Conservation (phyloP, 1,284 basidiomycete genomes). For the Malassezia restricta region DNA sequence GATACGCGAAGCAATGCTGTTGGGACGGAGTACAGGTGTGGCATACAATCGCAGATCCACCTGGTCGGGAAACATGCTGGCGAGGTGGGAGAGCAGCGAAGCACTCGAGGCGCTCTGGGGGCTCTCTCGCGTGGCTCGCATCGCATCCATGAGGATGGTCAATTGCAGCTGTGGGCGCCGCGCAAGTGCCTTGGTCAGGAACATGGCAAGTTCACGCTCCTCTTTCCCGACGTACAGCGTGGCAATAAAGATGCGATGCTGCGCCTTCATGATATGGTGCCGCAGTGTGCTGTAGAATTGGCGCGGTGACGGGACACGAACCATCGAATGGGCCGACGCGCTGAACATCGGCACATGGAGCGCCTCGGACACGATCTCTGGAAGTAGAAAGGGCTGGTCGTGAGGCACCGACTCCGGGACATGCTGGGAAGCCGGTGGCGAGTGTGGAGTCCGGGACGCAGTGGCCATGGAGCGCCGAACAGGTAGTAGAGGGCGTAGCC, state of each 20-base stretch:
- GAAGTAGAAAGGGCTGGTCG: background rate
- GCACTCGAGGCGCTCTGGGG: slow-evolving; percentile 50
- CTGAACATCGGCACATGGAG: slow-evolving; percentile 11
- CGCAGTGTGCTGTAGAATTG: slow-evolving; percentile 17
- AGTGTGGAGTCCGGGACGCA: too few relatives aligned
- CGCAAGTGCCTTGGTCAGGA: slow-evolving; percentile 19
- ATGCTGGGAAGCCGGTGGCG: too few relatives aligned
- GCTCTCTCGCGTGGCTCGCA: slow-evolving; percentile 74
- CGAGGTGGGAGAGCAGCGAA: slow-evolving; percentile 39
- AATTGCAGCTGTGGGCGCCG: slow-evolving; percentile 58
- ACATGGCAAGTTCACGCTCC: slow-evolving; percentile 25
- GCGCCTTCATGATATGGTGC: slow-evolving; percentile 16
- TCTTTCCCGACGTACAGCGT: slow-evolving; percentile 39
- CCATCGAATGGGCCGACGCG: background rate
- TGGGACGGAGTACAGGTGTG: slow-evolving; percentile 60
- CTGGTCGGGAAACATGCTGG: slow-evolving; percentile 55
- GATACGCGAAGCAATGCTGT: slow-evolving; percentile 52
- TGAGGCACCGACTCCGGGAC: too few relatives aligned
- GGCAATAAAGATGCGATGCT: slow-evolving; percentile 28
- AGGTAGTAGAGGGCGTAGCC: too few relatives aligned
- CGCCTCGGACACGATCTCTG: background rate
- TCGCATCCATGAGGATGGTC: slow-evolving; percentile 70
- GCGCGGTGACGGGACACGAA: slow-evolving; percentile 12
- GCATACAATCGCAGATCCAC: slow-evolving; percentile 62
- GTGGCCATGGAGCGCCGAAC: too few relatives aligned